Base-by-base conservation (phyloP, 2,329 filamentous ascomycete species). In the Colletotrichum lini region DNA sequence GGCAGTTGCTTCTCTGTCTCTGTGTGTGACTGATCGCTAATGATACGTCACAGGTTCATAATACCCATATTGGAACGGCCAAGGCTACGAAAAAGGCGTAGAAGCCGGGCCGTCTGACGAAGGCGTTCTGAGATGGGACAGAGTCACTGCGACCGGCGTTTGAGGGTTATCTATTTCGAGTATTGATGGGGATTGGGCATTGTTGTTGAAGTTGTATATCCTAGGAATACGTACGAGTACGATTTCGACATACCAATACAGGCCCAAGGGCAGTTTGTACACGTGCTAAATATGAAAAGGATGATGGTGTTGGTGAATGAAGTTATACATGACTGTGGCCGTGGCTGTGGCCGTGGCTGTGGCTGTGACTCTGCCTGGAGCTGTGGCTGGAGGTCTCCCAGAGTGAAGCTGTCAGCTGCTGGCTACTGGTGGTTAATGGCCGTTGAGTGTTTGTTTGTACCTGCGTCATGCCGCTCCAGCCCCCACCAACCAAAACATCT, bases 21-120 rank as follows among this genome's bases (percentile, higher is more conserved):
- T 35, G 40, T 9, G 0, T 18, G 3, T 8, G 10, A 44, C 4
- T 16, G 4, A 4, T 23, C 1, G 9, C 66, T 42, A 26, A 30
- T 52, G 4, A 77, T 26, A 56, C 72, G 44, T 73, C 40, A 8
- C 67, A 93, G 89, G 92, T 95, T 73, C 91, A 94, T 83, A 97
- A 97, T 79, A 97, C 95, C 35, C 94, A 97, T 76, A 97, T 98
- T 76, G 95, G 95, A 71, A 96, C 94, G 0, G 95, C 95, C 52
- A 97, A 93, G 84, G 90, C 91, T 72, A 91, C 90, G 63, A 91
- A 90, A 75, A 93, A 90, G 81, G 83, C 63, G 49, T 74, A 73
- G 52, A 38, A 40, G 40, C 67, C 50, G 56, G 30, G 52, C 47
- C 18, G 63, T 63, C 63, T 61, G 56, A 67, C 16, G 49, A 50